Conservation (phyloP, 164 flowering plant species). For the Vitis amurensis region DNA sequence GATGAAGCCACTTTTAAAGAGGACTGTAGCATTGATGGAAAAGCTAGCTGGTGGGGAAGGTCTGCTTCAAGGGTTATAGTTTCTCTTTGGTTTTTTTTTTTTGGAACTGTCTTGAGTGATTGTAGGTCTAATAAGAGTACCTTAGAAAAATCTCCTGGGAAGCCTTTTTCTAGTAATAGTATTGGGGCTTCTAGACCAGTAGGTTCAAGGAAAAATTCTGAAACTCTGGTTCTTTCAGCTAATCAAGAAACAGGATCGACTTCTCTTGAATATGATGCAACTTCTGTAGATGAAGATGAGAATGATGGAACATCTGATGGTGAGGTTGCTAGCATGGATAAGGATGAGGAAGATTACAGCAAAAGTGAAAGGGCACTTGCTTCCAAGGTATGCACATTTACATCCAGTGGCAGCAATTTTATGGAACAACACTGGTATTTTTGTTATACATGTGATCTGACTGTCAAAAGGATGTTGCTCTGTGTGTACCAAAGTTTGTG, state of each 20-base stretch:
- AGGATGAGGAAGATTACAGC: constrained; percentile 88
- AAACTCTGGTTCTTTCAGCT: neutral
- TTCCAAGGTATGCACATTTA: constrained; percentile 95
- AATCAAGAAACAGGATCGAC: constrained; percentile 64
- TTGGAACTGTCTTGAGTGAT: no score
- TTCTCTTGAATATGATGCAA: constrained; percentile 89
- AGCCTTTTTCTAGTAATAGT: no score
- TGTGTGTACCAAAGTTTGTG: constrained; percentile 98
- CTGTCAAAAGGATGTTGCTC: constrained; percentile 99
- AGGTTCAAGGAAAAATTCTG: no score
- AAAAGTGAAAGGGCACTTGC: constrained; percentile 91
- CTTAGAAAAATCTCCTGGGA: no score
- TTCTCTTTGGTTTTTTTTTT: constrained; percentile 36
- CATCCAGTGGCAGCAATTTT: constrained; percentile 99
- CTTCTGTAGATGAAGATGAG: constrained; percentile 93
- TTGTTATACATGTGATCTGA: constrained; percentile 97
- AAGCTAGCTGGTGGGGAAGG: constrained; percentile 65
- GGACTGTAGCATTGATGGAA: constrained; percentile 50
- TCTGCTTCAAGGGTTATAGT: constrained; percentile 74
- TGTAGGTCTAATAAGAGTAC: no score
- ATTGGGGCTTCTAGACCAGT: no score
- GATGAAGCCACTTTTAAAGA: no score
- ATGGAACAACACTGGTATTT: constrained; percentile 99
- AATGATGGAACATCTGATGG: constrained; percentile 99
- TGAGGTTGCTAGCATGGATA: constrained; percentile 83